Evolutionary conservation across 331 rosid genomes (phyloP).

Genomic region (Prunus yedoensis): DNA sequence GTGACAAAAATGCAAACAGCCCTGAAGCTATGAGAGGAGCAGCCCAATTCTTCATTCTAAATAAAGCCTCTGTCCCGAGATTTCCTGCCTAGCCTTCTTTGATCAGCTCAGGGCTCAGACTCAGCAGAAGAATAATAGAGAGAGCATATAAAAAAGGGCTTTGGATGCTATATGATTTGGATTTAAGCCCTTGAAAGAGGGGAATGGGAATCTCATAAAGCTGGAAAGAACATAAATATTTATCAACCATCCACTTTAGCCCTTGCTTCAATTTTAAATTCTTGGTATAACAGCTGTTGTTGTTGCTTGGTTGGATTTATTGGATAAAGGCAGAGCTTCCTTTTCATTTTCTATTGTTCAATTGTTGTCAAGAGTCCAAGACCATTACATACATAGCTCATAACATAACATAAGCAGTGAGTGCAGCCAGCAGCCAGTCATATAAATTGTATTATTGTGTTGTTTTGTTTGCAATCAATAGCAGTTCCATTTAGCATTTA

Average conservation of each 20-base stretch:
- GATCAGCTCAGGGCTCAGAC: too few species aligned
- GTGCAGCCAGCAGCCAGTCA: too few species aligned
- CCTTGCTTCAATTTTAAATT: constrained; percentile 13
- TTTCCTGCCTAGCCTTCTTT: too few species aligned
- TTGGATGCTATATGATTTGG: constrained; percentile 4
- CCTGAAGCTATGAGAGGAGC: constrained; percentile 80
- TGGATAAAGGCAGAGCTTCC: constrained; percentile 56
- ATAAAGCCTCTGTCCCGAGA: too few species aligned
- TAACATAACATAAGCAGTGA: too few species aligned
- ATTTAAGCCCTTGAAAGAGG: constrained; percentile 18
- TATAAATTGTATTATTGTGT: neutral
- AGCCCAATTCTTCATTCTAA: constrained; percentile 74
- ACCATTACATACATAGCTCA: neutral
- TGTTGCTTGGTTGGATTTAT: constrained; percentile 7
- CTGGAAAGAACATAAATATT: constrained; percentile 16
- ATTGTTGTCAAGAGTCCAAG: constrained; percentile 29
- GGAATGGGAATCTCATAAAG: constrained; percentile 66
- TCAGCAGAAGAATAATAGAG: neutral
- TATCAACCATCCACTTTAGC: constrained; percentile 35
- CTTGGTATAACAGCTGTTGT: constrained; percentile 20
- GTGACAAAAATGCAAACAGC: constrained; percentile 70
- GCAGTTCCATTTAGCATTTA: neutral
- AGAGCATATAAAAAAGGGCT: constrained; percentile 1
- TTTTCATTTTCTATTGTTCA: constrained; percentile 22
- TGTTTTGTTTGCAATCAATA: neutral